Evolutionary conservation across 2,329 filamentous ascomycete species (phyloP).

Genomic region (Alternaria brassicae): DNA sequence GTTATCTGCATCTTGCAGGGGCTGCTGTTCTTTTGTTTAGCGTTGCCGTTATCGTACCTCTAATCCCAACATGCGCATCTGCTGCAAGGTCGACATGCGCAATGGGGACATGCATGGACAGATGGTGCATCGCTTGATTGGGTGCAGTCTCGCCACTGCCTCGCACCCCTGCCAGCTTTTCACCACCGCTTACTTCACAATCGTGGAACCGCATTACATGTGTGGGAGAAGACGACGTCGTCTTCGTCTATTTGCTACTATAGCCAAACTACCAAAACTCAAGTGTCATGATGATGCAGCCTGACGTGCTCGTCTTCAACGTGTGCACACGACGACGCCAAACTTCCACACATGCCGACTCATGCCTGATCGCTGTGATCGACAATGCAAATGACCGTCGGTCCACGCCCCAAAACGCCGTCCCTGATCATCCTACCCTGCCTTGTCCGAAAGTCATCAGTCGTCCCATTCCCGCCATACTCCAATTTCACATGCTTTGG

Average conservation of each 20-base stretch:
- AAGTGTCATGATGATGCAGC: neutral
- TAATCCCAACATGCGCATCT: constrained; percentile 26
- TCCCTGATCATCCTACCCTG: neutral
- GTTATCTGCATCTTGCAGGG: constrained; percentile 9
- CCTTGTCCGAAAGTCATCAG: constrained; percentile 14
- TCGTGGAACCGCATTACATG: constrained; percentile 1
- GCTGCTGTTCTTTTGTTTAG: constrained; percentile 22
- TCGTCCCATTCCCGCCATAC: constrained; percentile 56
- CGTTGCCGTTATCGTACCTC: constrained; percentile 29
- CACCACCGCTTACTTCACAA: constrained; percentile 10
- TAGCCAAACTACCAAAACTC: neutral
- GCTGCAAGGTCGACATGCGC: constrained; percentile 29
- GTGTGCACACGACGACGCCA: neutral
- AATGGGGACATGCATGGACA: constrained; percentile 32
- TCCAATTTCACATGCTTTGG: constrained; percentile 54
- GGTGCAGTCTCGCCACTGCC: constrained; percentile 32
- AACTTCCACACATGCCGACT: neutral
- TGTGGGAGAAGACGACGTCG: constrained; percentile 4
- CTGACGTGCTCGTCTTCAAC: neutral
- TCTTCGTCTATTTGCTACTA: neutral
- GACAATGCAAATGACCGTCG: constrained; percentile 11
- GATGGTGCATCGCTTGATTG: constrained; percentile 38
- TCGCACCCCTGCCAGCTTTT: constrained; percentile 24
- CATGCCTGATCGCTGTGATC: constrained; percentile 6
- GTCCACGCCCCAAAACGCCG: constrained; percentile 2